A percentile compares a stretch with the other conserved stretches of the same genome.
These are phyloP conservation scores for Cardiospermum halicacabum DNA, from an alignment of 345 rosid genomes.

Conservation along the genomic window DNA sequence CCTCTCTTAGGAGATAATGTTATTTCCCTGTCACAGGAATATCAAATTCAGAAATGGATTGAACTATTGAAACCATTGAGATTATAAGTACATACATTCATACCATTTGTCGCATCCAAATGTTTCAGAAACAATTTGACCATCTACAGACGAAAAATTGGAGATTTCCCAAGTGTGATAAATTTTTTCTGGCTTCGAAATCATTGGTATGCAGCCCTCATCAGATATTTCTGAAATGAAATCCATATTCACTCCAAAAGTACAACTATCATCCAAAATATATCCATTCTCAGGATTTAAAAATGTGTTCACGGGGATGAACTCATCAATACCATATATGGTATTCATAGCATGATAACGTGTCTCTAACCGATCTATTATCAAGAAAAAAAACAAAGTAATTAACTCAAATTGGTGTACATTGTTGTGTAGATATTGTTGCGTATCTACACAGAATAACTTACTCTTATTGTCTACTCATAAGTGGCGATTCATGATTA, in stretches of 20 bases:
- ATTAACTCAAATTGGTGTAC: too few species aligned
- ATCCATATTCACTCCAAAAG: background rate
- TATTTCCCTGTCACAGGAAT: too few species aligned
- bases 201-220: background rate
- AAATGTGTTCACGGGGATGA: background rate
- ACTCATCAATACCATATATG: background rate
- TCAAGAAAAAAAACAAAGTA: too few species aligned
- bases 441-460: too few species aligned
- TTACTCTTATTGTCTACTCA: too few species aligned
- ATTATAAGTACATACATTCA: too few species aligned
- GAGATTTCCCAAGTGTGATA: background rate
- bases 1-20: background rate
- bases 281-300: background rate
- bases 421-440: too few species aligned
- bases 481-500: too few species aligned
- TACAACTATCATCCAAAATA: background rate
- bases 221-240: background rate
- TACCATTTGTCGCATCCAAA: too few species aligned
- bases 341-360: background rate
- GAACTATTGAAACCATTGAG: too few species aligned
- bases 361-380: background rate
- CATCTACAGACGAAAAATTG: background rate
- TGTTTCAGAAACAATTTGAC: background rate
- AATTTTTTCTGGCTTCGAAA: background rate
- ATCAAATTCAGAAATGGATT: too few species aligned